A percentile compares a stretch with the other conserved stretches of the same genome.
These are phyloP conservation scores for Trichoderma brevicompactum DNA, from an alignment of 2,329 filamentous ascomycete genomes.

Conservation along the genomic window DNA sequence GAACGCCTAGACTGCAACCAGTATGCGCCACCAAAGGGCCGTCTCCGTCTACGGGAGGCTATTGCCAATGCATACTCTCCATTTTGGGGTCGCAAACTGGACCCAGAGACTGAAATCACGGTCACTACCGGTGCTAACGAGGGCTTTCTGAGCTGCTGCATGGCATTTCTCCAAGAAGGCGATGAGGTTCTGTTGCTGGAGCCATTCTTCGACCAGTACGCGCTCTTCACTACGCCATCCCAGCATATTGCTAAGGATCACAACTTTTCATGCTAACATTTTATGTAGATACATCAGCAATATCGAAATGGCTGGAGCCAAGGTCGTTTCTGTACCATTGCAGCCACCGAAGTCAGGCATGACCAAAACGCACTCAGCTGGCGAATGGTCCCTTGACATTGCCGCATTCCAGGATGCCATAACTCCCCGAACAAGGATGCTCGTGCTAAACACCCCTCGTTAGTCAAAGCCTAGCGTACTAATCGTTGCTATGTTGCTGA, in stretches of 20 bases:
- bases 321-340: constrained; percentile 13
- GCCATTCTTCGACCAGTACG: constrained; percentile 17
- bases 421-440: constrained; percentile 10
- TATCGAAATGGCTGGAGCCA: constrained; percentile 16
- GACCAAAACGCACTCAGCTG: constrained; percentile 13
- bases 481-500: not conserved
- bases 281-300: constrained; percentile 11
- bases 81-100: constrained; percentile 9
- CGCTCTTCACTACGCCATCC: not conserved
- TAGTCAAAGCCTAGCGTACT: not conserved
- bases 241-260: too few relatives aligned
- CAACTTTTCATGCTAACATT: not conserved
- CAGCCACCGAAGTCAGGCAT: constrained; percentile 23
- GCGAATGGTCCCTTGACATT: constrained; percentile 13
- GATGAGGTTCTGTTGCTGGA: constrained; percentile 13
- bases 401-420: not conserved
- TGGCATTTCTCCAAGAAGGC: constrained; percentile 14
- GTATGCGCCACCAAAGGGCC: constrained; percentile 14
- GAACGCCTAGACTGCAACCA: constrained; percentile 17
- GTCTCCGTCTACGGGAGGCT: constrained; percentile 12
- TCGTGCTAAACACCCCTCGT: constrained; percentile 18
- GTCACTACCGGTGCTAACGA: constrained; percentile 14
- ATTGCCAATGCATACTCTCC: constrained; percentile 15
- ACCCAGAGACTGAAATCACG: constrained; percentile 10
- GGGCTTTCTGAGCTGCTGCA: constrained; percentile 18